Evolutionary conservation across 768 basidiomycete genomes (phyloP).

Genomic region (Saitozyma podzolica): DNA sequence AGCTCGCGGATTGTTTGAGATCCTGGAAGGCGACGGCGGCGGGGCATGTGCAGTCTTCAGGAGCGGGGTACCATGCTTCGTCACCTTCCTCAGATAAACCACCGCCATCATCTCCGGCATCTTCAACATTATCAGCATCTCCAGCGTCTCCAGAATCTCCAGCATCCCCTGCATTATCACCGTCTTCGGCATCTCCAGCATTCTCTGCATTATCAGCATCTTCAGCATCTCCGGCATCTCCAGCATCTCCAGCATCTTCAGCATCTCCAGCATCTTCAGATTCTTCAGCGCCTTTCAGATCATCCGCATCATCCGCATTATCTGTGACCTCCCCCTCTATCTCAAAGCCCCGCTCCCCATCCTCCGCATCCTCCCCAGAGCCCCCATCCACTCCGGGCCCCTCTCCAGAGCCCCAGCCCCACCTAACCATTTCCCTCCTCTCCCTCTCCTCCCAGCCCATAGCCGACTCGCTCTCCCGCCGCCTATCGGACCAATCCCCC

Average conservation of each 20-base stretch:
- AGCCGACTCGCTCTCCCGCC: slow-evolving; percentile 71
- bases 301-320: slow-evolving; percentile 11
- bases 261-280: not conserved
- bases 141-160: not conserved
- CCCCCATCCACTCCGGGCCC: not conserved
- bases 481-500: slow-evolving; percentile 53
- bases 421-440: slow-evolving; percentile 72
- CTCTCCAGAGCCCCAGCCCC: slow-evolving; percentile 49
- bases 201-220: not conserved
- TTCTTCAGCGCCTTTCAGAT: slow-evolving; percentile 1
- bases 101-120: not conserved
- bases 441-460: slow-evolving; percentile 65
- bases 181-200: not conserved
- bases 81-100: no score
- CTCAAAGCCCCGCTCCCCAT: not conserved
- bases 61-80: not conserved
- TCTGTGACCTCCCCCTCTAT: not conserved
- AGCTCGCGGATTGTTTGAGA: slow-evolving; percentile 64
- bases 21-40: slow-evolving; percentile 21
- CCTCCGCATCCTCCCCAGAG: no score
- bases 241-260: slow-evolving; percentile 6
- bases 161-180: slow-evolving; percentile 27
- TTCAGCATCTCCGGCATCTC: slow-evolving; percentile 18
- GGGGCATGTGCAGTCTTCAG: not conserved
- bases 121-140: not conserved